Evolutionary conservation across 148 eudicot genomes (phyloP), one percentile per base, ranked within the genome.

Genomic region (Dianthus caryophyllus): DNA sequence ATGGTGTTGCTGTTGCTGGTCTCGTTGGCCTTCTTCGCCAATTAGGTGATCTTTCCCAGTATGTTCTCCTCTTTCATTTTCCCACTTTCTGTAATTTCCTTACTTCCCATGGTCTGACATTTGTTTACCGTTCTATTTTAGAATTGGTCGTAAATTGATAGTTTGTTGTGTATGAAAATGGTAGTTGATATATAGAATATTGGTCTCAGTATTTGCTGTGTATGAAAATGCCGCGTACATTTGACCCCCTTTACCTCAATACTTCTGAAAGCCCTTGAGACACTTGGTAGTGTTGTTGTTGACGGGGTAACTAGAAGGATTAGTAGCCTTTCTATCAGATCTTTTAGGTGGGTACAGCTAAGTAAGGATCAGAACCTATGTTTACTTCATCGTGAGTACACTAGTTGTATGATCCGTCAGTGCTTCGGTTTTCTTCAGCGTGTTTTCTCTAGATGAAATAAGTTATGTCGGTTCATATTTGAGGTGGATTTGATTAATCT

Each of bases 21-120:
- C 93, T 94, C 26, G 96, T 94, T 60, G 99, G 99, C 67, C 71
- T 94, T 80, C 82, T 94, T 71, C 97, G 99, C 61, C 99, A 94
- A 75, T 84, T 94, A 33, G 99, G 99, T 66, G 97, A 94, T 81
- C 99, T 94, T 51, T 84, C 99, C 24, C 89, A 86, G 99, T 94
- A 76, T 64, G 79, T 77, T 61, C 1, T 9, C 46, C 64, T 69
- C 36, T 55, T 26, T 21, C 26, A n/a, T 57, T 13, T 12, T 4
- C 17, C 51, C 5, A 1, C 17, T 48, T 18, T 31, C 9, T 2
- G 6, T 33, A 33, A 16, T 57, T 14, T 64, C 27, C n/a, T n/a
- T n/a, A n/a, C n/a, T n/a, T n/a, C n/a, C n/a, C n/a, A n/a, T n/a
- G n/a, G n/a, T n/a, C n/a, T n/a, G n/a, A n/a, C n/a, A n/a, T n/a